Conservation (phyloP, 768 basidiomycete species). For the Symmetrospora coprosmae region DNA sequence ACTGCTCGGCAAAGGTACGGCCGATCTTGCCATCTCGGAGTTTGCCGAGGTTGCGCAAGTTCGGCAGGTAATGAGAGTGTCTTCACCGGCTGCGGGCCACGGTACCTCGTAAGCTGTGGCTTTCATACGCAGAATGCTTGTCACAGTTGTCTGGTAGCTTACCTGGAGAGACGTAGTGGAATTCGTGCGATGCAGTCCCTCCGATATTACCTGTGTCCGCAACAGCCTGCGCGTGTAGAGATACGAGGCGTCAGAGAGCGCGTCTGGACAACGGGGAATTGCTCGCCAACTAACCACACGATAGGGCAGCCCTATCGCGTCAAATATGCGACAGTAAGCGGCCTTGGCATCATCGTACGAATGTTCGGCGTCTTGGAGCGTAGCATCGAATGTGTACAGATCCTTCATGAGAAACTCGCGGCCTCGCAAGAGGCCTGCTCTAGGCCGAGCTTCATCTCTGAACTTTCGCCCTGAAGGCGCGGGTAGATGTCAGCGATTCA, state of each 20-base stretch:
- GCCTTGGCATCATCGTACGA: constrained; percentile 15
- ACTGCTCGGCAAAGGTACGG: background rate
- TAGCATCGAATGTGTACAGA: constrained; percentile 23
- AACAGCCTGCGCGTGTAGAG: constrained; percentile 4
- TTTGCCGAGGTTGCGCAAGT: constrained; percentile 12
- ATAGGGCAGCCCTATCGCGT: constrained; percentile 18
- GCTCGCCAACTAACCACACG: constrained; percentile 1
- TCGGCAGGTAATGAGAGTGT: constrained; percentile 14
- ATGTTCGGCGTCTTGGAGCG: background rate
- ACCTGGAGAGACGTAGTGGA: constrained; percentile 18
- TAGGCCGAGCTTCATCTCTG: constrained; percentile 21
- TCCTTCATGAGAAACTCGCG: constrained; percentile 27
- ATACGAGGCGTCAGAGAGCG: no score
- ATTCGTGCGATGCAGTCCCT: constrained; percentile 21
- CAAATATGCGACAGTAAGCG: constrained; percentile 22
- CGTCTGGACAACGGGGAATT: no score
- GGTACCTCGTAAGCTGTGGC: no score
- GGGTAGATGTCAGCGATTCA: background rate
- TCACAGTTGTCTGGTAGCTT: no score
- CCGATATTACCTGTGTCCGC: constrained; percentile 25
- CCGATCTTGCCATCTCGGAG: constrained; percentile 11
- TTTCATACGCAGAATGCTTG: no score
- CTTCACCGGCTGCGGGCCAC: constrained; percentile 25
- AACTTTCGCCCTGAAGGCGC: constrained; percentile 19
- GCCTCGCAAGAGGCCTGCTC: constrained; percentile 21